phyloP scores from a whole-genome alignment of 177 flowering plant genomes.

The Vitis hybrid region DNA sequence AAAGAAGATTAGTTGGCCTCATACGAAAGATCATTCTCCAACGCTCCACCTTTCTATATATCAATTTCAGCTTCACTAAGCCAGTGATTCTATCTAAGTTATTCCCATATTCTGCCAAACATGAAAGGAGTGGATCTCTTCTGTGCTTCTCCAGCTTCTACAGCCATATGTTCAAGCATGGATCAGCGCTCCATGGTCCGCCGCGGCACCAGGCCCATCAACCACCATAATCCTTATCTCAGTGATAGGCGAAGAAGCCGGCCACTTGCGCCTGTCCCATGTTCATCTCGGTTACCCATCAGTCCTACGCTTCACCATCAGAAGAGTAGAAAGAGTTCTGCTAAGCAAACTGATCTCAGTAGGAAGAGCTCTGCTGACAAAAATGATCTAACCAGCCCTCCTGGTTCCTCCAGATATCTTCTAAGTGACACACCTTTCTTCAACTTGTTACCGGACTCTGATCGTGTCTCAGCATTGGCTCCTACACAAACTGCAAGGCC shows the following conservation, averaged over 20 bases:
- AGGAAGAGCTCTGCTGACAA: conserved; percentile 53
- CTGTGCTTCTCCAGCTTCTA: conserved; percentile 82
- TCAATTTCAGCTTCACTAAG: background rate
- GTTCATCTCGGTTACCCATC: background rate
- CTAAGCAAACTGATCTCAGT: conserved; percentile 15
- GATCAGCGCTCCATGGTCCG: conserved; percentile 55
- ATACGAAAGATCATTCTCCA: conserved; percentile 3
- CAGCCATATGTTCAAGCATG: conserved; percentile 68
- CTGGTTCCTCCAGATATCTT: conserved; percentile 54
- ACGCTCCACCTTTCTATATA: background rate
- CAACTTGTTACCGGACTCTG: conserved; percentile 27
- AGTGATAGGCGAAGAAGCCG: conserved; percentile 17
- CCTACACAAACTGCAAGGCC: conserved; percentile 17
- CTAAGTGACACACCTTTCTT: conserved; percentile 41
- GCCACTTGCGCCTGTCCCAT: too few relatives aligned
- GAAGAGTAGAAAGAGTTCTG: conserved; percentile 33
- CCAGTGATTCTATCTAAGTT: background rate
- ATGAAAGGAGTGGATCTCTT: conserved; percentile 75
- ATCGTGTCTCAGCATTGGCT: conserved; percentile 20
- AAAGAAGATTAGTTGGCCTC: conserved; percentile 21
- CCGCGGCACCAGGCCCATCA: conserved; percentile 29
- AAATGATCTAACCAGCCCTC: conserved; percentile 31
- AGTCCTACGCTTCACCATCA: conserved; percentile 35
- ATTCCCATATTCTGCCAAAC: background rate
- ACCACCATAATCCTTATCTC: conserved; percentile 29